A percentile compares a stretch with the other conserved stretches of the same genome.
These are phyloP conservation scores for Flaveria floridana DNA, from an alignment of 140 eudicot genomes.

Conservation along the genomic window DNA sequence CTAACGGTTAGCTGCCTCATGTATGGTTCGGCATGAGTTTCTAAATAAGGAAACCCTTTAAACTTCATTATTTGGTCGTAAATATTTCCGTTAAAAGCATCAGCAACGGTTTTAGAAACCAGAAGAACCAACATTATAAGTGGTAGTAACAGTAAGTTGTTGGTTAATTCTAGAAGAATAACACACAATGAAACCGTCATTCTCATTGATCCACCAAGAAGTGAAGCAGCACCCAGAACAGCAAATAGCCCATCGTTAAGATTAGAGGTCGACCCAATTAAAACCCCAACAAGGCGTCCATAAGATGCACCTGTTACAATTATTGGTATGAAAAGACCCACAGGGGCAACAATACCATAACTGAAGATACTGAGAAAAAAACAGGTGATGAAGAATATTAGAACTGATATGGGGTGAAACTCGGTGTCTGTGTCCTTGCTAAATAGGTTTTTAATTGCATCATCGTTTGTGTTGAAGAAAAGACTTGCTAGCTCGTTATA, in stretches of 20 bases:
- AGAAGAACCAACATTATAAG: slow-evolving; percentile 82
- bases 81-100: slow-evolving; percentile 63
- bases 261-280: slow-evolving; percentile 56
- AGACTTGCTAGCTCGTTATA: slow-evolving; percentile 91
- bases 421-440: slow-evolving; percentile 71
- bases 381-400: slow-evolving; percentile 63
- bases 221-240: slow-evolving; percentile 81
- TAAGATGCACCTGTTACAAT: slow-evolving; percentile 87
- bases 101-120: slow-evolving; percentile 82
- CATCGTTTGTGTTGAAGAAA: slow-evolving; percentile 87
- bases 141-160: slow-evolving; percentile 66
- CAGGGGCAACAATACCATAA: slow-evolving; percentile 81
- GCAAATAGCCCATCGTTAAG: slow-evolving; percentile 86
- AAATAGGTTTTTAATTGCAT: slow-evolving; percentile 78
- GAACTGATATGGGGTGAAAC: slow-evolving; percentile 58
- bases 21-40: slow-evolving; percentile 82
- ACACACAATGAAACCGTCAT: slow-evolving; percentile 88
- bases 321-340: slow-evolving; percentile 86
- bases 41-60: slow-evolving; percentile 85
- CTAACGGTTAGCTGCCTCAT: slow-evolving; percentile 81
- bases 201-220: slow-evolving; percentile 93
- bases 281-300: slow-evolving; percentile 74
- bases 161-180: slow-evolving; percentile 74
- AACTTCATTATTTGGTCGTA: slow-evolving; percentile 66
- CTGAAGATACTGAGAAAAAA: slow-evolving; percentile 72